Evolutionary conservation across 257 asterid genomes (phyloP), one percentile per base, ranked within the genome.

Genomic region (Scutellaria minor): DNA sequence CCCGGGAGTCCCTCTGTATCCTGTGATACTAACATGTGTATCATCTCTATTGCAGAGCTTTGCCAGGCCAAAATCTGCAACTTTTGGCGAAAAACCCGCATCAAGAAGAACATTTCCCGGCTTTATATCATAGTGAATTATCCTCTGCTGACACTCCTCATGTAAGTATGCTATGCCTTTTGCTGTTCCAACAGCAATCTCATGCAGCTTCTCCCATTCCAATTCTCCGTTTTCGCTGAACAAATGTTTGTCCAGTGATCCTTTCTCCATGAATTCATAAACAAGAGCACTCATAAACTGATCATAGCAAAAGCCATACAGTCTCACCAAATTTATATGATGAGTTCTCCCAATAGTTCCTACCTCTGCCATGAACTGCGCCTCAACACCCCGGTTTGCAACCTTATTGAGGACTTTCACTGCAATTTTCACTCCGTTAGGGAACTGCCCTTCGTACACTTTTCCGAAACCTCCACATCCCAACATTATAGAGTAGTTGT

Each of bases 31-130:
- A 7, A 77, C 82, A 14, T 77, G 80, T 5, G 81, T 73, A n/a
- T 67, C 78, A 1, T 77, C 84, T 41, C 86, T 61, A 45, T 76
- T 79, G 13, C 84, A 69, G 2, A 79, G 84, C 76, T 73, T 82
- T 0, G 84, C 86, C 11, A 83, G 63, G 10, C 84, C 86, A 12
- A 79, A 83, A 66, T 83, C 84, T 0, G 83, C 86, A 5, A 82
- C 78, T 14, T 79, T 82, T 0, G 86, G 86, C 51, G 56, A 71
- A 2, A 83, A 83, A 9, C 66, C 65, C 0, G 44, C 58, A 35
- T 75, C 87, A 1, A 83, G 79, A n/a, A 83, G 87, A 46, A 83
- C 77, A 12, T 82, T 82, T 1, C 79, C 82, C 0, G 84, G 86
- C 62, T 83, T 83, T 24, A 83, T 83, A 35, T 79, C 86, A 10